phyloP scores from a whole-genome alignment of 345 rosid species.

The Citrus cavaleriei region DNA sequence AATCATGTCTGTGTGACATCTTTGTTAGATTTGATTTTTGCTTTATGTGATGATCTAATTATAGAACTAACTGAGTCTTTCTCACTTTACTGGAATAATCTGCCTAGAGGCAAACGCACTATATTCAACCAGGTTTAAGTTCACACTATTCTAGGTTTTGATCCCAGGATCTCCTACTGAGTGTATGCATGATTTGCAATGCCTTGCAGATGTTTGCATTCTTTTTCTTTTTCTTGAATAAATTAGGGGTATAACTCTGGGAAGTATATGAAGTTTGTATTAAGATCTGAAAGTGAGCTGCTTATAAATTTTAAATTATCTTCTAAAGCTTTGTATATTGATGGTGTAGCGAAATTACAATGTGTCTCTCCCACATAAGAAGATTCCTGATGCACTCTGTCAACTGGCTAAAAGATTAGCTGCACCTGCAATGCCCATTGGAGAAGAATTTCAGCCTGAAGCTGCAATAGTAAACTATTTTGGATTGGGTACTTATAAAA shows the following conservation, averaged over 20 bases:
- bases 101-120: neutral
- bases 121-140: neutral
- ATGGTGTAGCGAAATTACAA: constrained; percentile 68
- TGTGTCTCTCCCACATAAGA: constrained; percentile 73
- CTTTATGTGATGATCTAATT: neutral
- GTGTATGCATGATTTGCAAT: neutral
- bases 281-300: neutral
- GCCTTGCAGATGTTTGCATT: neutral
- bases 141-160: neutral
- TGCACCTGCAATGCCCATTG: constrained; percentile 63
- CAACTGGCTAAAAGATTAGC: constrained; percentile 73
- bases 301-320: neutral
- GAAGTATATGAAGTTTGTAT: neutral
- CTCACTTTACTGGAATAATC: neutral
- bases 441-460: constrained; percentile 85
- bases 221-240: neutral
- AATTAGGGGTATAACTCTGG: neutral
- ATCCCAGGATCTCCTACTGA: neutral
- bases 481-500: constrained; percentile 48
- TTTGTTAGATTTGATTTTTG: neutral
- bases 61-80: too few relatives aligned
- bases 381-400: constrained; percentile 76
- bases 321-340: constrained; percentile 9
- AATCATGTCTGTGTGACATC: neutral
- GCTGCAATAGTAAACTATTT: constrained; percentile 93